Base-by-base conservation (phyloP, 2,329 filamentous ascomycete species). In the Phialophora tarda region DNA sequence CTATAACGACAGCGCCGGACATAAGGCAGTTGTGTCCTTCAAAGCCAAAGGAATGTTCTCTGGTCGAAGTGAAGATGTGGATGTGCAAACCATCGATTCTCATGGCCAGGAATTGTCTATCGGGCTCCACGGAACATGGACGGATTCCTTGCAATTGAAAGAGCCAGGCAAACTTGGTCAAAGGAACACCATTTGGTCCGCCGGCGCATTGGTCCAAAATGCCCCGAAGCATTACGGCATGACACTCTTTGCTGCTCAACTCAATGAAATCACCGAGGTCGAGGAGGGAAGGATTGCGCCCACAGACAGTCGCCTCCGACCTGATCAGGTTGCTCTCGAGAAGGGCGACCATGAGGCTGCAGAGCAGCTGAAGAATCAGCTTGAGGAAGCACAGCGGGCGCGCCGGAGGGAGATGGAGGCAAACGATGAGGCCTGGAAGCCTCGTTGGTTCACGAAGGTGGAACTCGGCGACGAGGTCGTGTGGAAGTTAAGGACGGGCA, bases 11-110 rank as follows among this genome's bases (percentile, higher is more conserved):
- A 90, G 86, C 4, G 92, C 89, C 0, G 92, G 93, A 7, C 88
- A 91, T 71, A 93, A 92, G 76, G 91, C 93, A 0, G 84, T 89
- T n/a, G 88, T 92, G 55, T 93, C 94, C 64, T 99, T 99, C 82
- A 96, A 95, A 76, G 88, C 90, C 63, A 96, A 95, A 75, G 94
- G 95, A 71, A 97, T 99, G 92, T 99, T 98, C 80, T 93, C 94
- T 34, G 95, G 95, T 14, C 88, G 95, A 64, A 91, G 90, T 68
- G 95, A 99, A 78, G 95, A 99, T 68, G 91, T 98, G 10, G 84
- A 86, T 41, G 89, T 94, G 6, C 89, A 93, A 73, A 85, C 89
- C 0, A 89, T 89, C 71, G 88, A 89, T 65, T 79, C 84, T 0
- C 84, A 89, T 63, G 92, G 92, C 48, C 78, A 81, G 26, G 83